phyloP scores from a whole-genome alignment of 2,329 filamentous ascomycete genomes.

The Madurella fahalii region DNA sequence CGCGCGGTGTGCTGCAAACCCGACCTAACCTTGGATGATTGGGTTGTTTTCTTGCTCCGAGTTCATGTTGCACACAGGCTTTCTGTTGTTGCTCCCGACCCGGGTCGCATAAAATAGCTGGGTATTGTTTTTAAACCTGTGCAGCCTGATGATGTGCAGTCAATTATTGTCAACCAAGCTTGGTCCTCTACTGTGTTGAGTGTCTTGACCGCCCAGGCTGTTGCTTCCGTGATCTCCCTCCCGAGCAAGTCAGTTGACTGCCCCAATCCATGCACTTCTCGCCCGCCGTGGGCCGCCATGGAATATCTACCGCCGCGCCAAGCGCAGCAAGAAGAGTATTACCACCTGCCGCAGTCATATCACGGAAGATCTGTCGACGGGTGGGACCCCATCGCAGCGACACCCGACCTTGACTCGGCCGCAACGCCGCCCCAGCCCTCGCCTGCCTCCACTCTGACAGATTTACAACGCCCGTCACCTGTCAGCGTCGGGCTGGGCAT shows the following conservation, averaged over 20 bases:
- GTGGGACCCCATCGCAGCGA: slow-evolving; percentile 9
- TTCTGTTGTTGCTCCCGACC: no score
- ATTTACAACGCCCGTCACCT: neutral
- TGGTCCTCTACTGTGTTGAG: no score
- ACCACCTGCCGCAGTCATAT: neutral
- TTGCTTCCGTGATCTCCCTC: neutral
- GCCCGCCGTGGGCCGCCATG: neutral
- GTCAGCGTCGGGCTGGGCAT: slow-evolving; percentile 13
- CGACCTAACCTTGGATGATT: no score
- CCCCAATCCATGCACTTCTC: slow-evolving; percentile 1
- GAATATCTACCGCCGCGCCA: neutral
- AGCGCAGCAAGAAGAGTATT: neutral
- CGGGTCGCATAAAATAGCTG: no score
- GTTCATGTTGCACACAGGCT: no score
- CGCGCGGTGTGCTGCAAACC: no score
- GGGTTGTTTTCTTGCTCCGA: no score
- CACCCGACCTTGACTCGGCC: slow-evolving; percentile 5
- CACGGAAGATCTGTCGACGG: neutral
- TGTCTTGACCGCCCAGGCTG: neutral
- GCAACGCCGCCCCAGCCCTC: slow-evolving; percentile 1
- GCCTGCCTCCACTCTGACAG: neutral
- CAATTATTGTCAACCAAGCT: no score
- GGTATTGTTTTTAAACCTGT: no score
- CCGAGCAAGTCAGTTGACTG: neutral
- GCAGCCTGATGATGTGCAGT: no score